Percentiles rank a stretch among this genome's conserved stretches.
phyloP scores from a whole-genome alignment of 1,284 basidiomycete species.

The Ganoderma boninense region DNA sequence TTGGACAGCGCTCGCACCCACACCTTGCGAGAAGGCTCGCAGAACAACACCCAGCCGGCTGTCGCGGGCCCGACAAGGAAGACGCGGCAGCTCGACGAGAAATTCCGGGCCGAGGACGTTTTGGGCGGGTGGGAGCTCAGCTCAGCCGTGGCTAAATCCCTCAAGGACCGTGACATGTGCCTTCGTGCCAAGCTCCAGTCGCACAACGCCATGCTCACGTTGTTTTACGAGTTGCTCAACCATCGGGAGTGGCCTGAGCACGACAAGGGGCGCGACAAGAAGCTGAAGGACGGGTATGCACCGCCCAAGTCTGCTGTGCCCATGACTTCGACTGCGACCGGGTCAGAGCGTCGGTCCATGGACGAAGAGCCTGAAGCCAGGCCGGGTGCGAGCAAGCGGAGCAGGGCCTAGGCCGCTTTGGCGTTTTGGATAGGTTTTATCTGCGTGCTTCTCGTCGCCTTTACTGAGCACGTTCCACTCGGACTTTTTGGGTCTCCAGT shows the following conservation, averaged over 20 bases:
- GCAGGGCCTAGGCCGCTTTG: background rate
- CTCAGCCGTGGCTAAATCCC: no score
- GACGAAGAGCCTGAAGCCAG: background rate
- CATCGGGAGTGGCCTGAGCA: background rate
- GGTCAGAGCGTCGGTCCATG: background rate
- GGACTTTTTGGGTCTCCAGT: no score
- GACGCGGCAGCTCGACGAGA: background rate
- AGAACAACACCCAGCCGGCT: no score
- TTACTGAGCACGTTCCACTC: background rate
- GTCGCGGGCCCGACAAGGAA: background rate
- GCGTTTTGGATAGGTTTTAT: background rate
- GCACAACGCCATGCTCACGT: background rate
- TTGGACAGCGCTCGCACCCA: background rate
- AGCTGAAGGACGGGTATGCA: background rate
- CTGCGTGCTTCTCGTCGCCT: background rate
- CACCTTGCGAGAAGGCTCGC: no score
- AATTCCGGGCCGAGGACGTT: no score
- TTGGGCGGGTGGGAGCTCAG: no score
- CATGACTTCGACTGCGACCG: no score
- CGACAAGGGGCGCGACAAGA: background rate
- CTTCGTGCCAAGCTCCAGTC: background rate
- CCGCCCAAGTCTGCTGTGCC: background rate
- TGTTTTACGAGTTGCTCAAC: background rate
- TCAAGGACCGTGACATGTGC: background rate
- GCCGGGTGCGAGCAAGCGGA: background rate